phyloP scores from a whole-genome alignment of 2,329 filamentous ascomycete genomes.

The Hymenoscyphus repandus region DNA sequence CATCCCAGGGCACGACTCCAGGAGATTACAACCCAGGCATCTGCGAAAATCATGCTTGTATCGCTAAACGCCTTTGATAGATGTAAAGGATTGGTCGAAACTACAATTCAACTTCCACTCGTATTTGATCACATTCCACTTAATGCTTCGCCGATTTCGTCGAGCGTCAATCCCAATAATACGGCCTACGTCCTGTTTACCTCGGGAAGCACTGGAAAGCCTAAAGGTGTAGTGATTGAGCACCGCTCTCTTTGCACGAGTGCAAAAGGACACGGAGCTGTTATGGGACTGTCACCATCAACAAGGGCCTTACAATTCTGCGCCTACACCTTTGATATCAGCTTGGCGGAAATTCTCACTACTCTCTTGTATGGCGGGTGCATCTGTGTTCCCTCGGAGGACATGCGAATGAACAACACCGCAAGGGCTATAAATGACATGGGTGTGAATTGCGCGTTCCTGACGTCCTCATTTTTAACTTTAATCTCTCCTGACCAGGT shows the following conservation, averaged over 20 bases:
- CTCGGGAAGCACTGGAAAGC: conserved; percentile 29
- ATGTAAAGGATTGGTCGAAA: too few relatives aligned
- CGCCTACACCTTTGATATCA: conserved; percentile 35
- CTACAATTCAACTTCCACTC: too few relatives aligned
- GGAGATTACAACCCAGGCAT: conserved; percentile 11
- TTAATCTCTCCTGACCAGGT: background rate
- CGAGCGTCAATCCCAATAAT: conserved; percentile 1
- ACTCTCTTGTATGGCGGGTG: conserved; percentile 34
- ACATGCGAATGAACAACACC: conserved; percentile 34
- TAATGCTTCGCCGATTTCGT: conserved; percentile 1
- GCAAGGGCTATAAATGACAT: conserved; percentile 26
- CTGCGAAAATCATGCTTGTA: conserved; percentile 11
- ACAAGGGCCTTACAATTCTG: conserved; percentile 8
- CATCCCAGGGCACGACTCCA: conserved; percentile 25
- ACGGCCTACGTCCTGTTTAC: conserved; percentile 25
- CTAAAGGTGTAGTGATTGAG: conserved; percentile 15
- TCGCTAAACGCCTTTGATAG: conserved; percentile 7
- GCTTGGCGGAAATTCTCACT: conserved; percentile 32
- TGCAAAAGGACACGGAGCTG: conserved; percentile 9
- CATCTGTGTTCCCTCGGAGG: conserved; percentile 37
- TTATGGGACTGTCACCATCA: conserved; percentile 15
- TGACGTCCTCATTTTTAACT: conserved; percentile 17
- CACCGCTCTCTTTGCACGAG: conserved; percentile 20
- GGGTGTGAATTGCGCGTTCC: conserved; percentile 20
- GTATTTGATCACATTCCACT: background rate